Conservation (phyloP, 1,284 basidiomycete genomes). For the Kwoniella shivajii region DNA sequence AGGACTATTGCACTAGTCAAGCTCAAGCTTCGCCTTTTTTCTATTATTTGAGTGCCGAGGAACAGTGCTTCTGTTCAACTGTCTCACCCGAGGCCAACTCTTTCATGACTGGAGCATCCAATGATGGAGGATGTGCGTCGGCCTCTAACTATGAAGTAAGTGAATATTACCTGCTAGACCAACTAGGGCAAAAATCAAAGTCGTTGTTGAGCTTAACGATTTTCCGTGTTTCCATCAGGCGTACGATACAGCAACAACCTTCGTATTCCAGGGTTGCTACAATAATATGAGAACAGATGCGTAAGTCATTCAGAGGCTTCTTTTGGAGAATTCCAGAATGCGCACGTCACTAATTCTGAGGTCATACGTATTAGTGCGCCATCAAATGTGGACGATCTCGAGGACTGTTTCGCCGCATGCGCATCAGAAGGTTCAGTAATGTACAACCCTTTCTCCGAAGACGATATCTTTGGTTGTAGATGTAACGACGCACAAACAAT, state of each 20-base stretch:
- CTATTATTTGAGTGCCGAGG: not conserved
- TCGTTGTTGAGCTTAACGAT: too few relatives aligned
- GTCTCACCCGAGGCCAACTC: not conserved
- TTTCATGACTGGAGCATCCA: not conserved
- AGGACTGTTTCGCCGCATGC: constrained; percentile 9
- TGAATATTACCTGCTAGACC: not conserved
- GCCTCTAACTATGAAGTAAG: not conserved
- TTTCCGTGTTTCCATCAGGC: not conserved
- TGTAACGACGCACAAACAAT: constrained; percentile 8
- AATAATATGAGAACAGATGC: constrained; percentile 9
- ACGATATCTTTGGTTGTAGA: constrained; percentile 5
- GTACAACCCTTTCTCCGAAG: not conserved
- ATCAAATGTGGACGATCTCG: not conserved
- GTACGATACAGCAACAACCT: not conserved
- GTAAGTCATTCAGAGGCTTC: not conserved
- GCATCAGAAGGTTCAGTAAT: constrained; percentile 10
- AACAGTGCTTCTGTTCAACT: not conserved
- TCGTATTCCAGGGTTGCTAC: constrained; percentile 7
- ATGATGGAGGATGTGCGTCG: not conserved
- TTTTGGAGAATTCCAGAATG: not conserved
- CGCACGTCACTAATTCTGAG: not conserved
- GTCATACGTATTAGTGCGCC: not conserved
- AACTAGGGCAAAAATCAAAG: too few relatives aligned
- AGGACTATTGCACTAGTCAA: too few relatives aligned
- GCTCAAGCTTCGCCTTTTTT: not conserved